Evolutionary conservation across 345 rosid species (phyloP).

Genomic region (Xanthoceras sorbifolium): DNA sequence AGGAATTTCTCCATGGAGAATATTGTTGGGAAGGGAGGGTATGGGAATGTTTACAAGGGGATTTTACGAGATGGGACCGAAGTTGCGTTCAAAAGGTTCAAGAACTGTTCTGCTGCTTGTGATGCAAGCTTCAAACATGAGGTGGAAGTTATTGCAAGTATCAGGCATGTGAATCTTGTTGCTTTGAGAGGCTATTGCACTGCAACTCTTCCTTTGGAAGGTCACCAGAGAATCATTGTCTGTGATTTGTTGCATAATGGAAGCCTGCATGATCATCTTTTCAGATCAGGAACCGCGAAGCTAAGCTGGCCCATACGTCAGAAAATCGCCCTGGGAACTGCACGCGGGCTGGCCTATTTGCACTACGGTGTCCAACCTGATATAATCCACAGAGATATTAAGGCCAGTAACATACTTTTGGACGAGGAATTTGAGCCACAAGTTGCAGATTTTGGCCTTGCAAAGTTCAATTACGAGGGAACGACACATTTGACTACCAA

Average conservation of each 20-base stretch:
- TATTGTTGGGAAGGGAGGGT: slow-evolving; percentile 38
- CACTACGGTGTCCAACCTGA: slow-evolving; percentile 43
- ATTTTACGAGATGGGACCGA: slow-evolving; percentile 32
- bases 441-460: slow-evolving; percentile 53
- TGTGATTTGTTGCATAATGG: slow-evolving; percentile 44
- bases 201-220: slow-evolving; percentile 30
- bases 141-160: slow-evolving; percentile 48
- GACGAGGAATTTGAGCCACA: slow-evolving; percentile 41
- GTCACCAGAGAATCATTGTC: slow-evolving; percentile 42
- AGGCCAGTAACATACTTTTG: slow-evolving; percentile 48
- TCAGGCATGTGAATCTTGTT: slow-evolving; percentile 46
- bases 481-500: slow-evolving; percentile 44
- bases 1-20: slow-evolving; percentile 35
- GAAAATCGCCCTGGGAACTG: slow-evolving; percentile 47
- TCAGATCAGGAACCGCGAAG: slow-evolving; percentile 23
- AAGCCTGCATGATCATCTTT: slow-evolving; percentile 47
- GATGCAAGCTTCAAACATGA: slow-evolving; percentile 44
- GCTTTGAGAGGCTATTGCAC: slow-evolving; percentile 47
- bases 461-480: slow-evolving; percentile 41
- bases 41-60: slow-evolving; percentile 46
- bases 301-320: slow-evolving; percentile 46
- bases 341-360: slow-evolving; percentile 44
- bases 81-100: slow-evolving; percentile 49
- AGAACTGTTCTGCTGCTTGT: slow-evolving; percentile 36
- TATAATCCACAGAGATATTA: slow-evolving; percentile 48